Conservation (phyloP, 306 rosid species). For the barrel medic (Medicago truncatula) region MtrunA17r5.0-ANR NC_053044.1:36839501-36840000, state of each 20-base stretch:
- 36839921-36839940: slow-evolving; percentile 25
- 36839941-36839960: slow-evolving; percentile 16
- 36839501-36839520: slow-evolving; percentile 94
- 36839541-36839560: slow-evolving; percentile 86
- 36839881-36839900: slow-evolving; percentile 59
- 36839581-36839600: slow-evolving; percentile 93
- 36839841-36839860: slow-evolving; percentile 74
- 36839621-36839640: slow-evolving; percentile 94
- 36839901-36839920: slow-evolving; percentile 39
- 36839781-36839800: slow-evolving; percentile 82
- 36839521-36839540: slow-evolving; percentile 98
- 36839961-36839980: neutral
- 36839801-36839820: slow-evolving; percentile 63
- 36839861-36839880: slow-evolving; percentile 87
- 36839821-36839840: slow-evolving; percentile 52
- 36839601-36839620: slow-evolving; percentile 98
- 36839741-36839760: slow-evolving; percentile 77
- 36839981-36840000: slow-evolving; percentile 17
- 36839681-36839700: slow-evolving; percentile 91
- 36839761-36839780: slow-evolving; percentile 83
- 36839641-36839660: slow-evolving; percentile 79
- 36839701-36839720: slow-evolving; percentile 97
- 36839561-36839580: slow-evolving; percentile 89
- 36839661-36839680: slow-evolving; percentile 97
- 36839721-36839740: slow-evolving; percentile 75